These are phyloP conservation scores for Sclerospora graminicola DNA, from an alignment of 352 stramenopile species.

Conservation along the genomic window DNA sequence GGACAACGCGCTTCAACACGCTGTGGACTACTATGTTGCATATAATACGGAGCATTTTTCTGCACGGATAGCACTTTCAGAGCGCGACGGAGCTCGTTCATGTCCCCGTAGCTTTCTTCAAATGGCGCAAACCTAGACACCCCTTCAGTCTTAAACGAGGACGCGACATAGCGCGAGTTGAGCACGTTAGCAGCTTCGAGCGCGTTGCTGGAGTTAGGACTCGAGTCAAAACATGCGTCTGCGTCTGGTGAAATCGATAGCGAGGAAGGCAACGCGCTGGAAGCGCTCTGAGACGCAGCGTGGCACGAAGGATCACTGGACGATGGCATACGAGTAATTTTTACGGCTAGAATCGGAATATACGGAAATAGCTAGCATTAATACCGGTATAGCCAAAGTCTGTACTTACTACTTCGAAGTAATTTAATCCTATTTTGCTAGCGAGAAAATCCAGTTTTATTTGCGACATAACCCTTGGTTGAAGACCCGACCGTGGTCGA, in stretches of 20 bases:
- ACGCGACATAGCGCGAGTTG: conserved; percentile 12
- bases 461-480: too few species aligned
- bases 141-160: conserved; percentile 2
- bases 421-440: too few species aligned
- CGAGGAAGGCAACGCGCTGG: background rate
- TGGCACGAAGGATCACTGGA: background rate
- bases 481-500: too few species aligned
- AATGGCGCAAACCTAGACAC: conserved; percentile 38
- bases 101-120: conserved; percentile 61
- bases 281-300: background rate
- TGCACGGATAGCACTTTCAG: conserved; percentile 71
- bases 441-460: too few species aligned
- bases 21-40: conserved; percentile 77
- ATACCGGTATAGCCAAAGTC: too few species aligned
- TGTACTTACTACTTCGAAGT: too few species aligned
- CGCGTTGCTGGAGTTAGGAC: conserved; percentile 1
- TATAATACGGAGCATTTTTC: conserved; percentile 62
- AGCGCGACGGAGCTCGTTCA: conserved; percentile 60
- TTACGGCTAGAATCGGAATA: conserved; percentile 22
- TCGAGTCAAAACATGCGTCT: background rate
- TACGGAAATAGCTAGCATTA: background rate
- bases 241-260: background rate
- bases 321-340: conserved; percentile 19
- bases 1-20: conserved; percentile 66
- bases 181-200: conserved; percentile 11